Evolutionary conservation across 495 filamentous ascomycete species (phyloP), one percentile per base, ranked within the genome.

Genomic region (Talaromyces trachyspermus): DNA sequence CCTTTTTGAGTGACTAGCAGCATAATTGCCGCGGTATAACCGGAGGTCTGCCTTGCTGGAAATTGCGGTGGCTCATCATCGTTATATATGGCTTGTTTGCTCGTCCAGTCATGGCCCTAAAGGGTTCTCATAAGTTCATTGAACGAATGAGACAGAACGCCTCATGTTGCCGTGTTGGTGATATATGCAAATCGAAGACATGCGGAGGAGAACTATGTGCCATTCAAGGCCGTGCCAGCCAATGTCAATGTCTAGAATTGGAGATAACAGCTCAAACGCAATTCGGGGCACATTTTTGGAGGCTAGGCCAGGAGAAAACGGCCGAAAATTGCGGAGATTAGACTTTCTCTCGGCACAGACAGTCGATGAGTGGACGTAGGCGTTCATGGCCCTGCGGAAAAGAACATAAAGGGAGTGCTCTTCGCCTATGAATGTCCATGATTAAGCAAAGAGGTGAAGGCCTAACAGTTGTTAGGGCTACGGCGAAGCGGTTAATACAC

Each of bases 1-100:
- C n/a, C 17, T 14, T 36, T 25, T 24, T 20, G 30, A 35, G 15
- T 4, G 37, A 17, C 29, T 33, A 32, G 32, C 19, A 46, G 18
- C n/a, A n/a, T n/a, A 27, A 8, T 46, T 14, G 29, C 60, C 53
- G 62, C 61, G 61, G 59, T 60, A 62, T 58, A 56, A 55, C 47
- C 46, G 39, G 45, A 19, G 29, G 49, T 55, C 48, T 49, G 51
- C 47, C 45, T 53, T 49, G 50, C 51, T 49, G 45, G 46, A 38
- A 19, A 51, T 24, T 12, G 48, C 22, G 29, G 19, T 22, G 38
- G 43, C 46, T 35, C 49, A 52, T 33, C 29, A 45, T 22, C n/a
- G 37, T 46, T 30, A 35, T 11, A 33, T 24, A 18, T 35, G 29
- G 17, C 17, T 35, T 5, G 22, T 46, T 9, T 24, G 20, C 20